Evolutionary conservation across 2,329 filamentous ascomycete species (phyloP).

Genomic region (Diaporthe sp.): DNA sequence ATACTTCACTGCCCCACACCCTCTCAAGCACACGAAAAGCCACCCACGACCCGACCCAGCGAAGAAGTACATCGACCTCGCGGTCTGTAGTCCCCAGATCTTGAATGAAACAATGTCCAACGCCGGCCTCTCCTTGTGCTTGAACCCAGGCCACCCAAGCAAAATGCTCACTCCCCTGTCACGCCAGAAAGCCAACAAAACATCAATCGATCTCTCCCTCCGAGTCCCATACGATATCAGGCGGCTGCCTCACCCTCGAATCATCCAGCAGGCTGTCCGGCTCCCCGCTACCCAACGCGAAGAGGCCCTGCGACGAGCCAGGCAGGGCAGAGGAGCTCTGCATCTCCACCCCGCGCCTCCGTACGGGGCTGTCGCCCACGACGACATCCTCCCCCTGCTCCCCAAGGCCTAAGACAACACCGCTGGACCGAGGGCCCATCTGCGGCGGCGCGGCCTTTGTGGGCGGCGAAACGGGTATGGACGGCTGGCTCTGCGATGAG

Average conservation of each 20-base stretch:
- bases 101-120: not conserved
- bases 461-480: constrained; percentile 46
- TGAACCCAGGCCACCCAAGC: not conserved
- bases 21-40: not conserved
- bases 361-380: constrained; percentile 45
- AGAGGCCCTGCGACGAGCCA: constrained; percentile 57
- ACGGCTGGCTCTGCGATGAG: constrained; percentile 15
- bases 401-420: constrained; percentile 39
- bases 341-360: constrained; percentile 32
- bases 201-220: constrained; percentile 52
- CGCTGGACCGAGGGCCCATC: constrained; percentile 44
- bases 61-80: not conserved
- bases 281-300: constrained; percentile 59
- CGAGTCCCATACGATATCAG: constrained; percentile 58
- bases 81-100: not conserved
- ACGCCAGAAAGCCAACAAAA: not conserved
- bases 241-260: constrained; percentile 54
- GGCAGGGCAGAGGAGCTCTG: constrained; percentile 44
- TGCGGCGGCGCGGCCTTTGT: constrained; percentile 46
- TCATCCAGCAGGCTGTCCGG: constrained; percentile 59
- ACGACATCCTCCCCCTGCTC: constrained; percentile 33
- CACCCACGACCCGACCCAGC: not conserved
- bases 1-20: not conserved
- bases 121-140: not conserved
- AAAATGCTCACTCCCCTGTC: not conserved